phyloP scores from a whole-genome alignment of 1,284 basidiomycete genomes.

The Lignosus rhinocerotis region DNA sequence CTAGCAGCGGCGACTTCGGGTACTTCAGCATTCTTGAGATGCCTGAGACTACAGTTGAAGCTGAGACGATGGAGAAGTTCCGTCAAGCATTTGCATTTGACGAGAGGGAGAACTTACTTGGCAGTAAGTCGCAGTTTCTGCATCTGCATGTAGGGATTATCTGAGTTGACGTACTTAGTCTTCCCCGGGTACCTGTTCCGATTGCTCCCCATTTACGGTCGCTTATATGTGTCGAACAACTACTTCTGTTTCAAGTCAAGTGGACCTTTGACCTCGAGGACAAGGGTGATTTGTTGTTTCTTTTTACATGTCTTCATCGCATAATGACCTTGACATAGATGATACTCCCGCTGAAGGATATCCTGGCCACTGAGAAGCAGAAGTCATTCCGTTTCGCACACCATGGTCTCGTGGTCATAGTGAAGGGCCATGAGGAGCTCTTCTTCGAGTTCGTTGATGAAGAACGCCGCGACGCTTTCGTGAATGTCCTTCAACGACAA shows the following conservation, averaged over 20 bases:
- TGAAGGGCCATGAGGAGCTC: conserved; percentile 95
- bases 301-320: background rate
- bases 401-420: conserved; percentile 85
- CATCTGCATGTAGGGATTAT: background rate
- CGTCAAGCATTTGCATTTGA: conserved; percentile 79
- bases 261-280: conserved; percentile 72
- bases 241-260: conserved; percentile 90
- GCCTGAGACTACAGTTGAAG: conserved; percentile 60
- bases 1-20: conserved; percentile 54
- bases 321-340: conserved; percentile 54
- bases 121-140: conserved; percentile 57
- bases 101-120: conserved; percentile 82
- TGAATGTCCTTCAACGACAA: conserved; percentile 74
- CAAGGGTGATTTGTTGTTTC: conserved; percentile 55
- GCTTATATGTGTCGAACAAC: conserved; percentile 85
- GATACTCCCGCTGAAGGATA: conserved; percentile 89
- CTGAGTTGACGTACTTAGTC: conserved; percentile 46
- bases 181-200: conserved; percentile 88
- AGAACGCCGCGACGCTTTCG: conserved; percentile 78
- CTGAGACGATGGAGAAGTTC: conserved; percentile 75
- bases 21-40: conserved; percentile 73
- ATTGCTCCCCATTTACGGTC: conserved; percentile 82
- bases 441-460: conserved; percentile 91
- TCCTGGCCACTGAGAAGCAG: conserved; percentile 81
- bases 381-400: conserved; percentile 89